Percentiles rank a stretch among this genome's conserved stretches.
Evolutionary conservation across 2,329 filamentous ascomycete genomes (phyloP).

Genomic region (Colletotrichum gloeosporioides): DNA sequence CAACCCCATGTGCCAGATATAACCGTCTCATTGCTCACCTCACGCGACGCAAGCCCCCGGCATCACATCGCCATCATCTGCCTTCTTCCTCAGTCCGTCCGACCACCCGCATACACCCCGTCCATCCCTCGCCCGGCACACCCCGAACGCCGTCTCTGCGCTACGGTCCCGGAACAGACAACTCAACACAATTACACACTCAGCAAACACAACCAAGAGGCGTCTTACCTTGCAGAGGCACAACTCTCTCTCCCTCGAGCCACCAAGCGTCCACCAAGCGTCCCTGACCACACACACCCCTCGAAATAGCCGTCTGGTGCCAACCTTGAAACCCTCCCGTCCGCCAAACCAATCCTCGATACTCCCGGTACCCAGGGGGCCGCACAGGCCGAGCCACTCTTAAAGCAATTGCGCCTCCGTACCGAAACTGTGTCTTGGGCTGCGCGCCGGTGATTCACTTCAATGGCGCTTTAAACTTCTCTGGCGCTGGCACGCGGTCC

Average conservation of each 20-base stretch:
- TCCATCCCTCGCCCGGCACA: neutral
- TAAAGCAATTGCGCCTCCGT: constrained; percentile 17
- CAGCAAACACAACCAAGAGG: neutral
- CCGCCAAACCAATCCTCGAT: constrained; percentile 14
- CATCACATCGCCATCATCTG: constrained; percentile 10
- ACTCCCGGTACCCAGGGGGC: constrained; percentile 7
- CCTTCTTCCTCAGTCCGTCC: neutral
- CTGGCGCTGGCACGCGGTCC: constrained; percentile 16
- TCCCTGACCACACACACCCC: neutral
- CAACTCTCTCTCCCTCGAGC: neutral
- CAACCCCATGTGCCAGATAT: neutral
- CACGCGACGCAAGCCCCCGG: constrained; percentile 15
- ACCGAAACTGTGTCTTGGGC: constrained; percentile 21
- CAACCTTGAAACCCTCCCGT: constrained; percentile 17
- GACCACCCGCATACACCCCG: neutral
- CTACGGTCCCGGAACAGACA: constrained; percentile 5
- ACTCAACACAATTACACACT: neutral
- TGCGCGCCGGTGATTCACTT: constrained; percentile 17
- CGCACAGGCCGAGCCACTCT: constrained; percentile 19
- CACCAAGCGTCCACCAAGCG: neutral
- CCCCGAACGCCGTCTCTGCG: constrained; percentile 12
- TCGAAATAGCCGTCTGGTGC: neutral
- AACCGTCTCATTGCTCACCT: neutral
- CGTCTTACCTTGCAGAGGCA: neutral
- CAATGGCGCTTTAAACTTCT: constrained; percentile 21